Evolutionary conservation across 2,329 filamentous ascomycete species (phyloP), one percentile per base, ranked within the genome.

Genomic region (Alternaria sp.): DNA sequence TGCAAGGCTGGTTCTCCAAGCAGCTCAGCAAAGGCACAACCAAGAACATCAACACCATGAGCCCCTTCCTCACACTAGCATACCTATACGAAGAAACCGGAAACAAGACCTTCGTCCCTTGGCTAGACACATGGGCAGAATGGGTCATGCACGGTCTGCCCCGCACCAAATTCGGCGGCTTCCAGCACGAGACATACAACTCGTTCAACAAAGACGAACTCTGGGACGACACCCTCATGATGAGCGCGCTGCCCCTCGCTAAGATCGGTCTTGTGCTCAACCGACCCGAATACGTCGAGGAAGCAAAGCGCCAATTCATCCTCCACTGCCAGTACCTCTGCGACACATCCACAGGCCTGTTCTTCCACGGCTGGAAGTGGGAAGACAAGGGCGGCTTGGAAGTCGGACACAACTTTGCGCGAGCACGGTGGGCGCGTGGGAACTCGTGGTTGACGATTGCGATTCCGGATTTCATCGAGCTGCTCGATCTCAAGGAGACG

Each of bases 161-260:
- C 12, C 85, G 91, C 44, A 94, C 92, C 1, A 87, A 86, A 54
- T 90, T 88, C 74, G 91, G 89, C 85, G 74, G 90, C 61, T 91
- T 93, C 83, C 91, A 93, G 78, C 91, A 92, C 79, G 87, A 90
- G 64, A 94, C 91, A 0, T 93, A 93, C 70, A 80, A 90, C 30
- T 86, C 88, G 3, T 85, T 87, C 67, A 93, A 95, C 78, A 84
- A 89, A 65, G 86, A 92, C 76, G 90, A 94, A 81, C 84, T 94
- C 21, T 95, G 92, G 92, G 92, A 93, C 69, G 92, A 95, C 76
- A 95, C 92, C 6, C 84, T 95, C 47, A 94, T 95, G 91, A 95
- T 95, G 92, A 93, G 91, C 1, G 91, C 93, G 6, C 82, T 94
- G 79, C 92, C 92, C 2, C 83, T 94, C 17, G 91, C 91, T 17